Percentiles rank a stretch among this genome's conserved stretches.
Conservation (phyloP, 169 alveolate species). For the Plasmodium gonderi region DNA sequence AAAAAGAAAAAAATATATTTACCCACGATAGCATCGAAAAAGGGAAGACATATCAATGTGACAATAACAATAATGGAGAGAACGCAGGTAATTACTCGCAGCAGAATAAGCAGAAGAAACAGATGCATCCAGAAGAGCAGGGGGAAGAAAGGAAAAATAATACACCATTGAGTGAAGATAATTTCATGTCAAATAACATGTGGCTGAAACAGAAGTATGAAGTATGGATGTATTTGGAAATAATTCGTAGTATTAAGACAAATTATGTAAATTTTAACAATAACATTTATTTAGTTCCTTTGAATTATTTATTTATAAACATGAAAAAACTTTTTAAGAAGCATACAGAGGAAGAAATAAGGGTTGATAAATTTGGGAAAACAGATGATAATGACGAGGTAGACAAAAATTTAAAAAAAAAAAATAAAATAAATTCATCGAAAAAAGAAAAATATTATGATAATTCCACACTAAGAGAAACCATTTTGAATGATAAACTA, state of each 20-base stretch:
- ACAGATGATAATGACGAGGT: neutral
- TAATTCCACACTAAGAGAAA: neutral
- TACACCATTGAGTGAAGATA: neutral
- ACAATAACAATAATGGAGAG: neutral
- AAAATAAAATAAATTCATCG: neutral
- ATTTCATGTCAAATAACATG: neutral
- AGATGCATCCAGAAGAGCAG: neutral
- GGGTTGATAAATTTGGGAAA: neutral
- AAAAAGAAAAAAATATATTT: slow-evolving; percentile 20
- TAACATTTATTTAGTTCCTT: slow-evolving; percentile 68
- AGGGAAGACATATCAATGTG: neutral
- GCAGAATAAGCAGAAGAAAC: neutral
- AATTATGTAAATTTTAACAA: slow-evolving; percentile 51
- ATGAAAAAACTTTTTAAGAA: slow-evolving; percentile 56
- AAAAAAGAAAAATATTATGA: slow-evolving; percentile 34
- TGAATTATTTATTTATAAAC: slow-evolving; percentile 65
- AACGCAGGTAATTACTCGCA: neutral
- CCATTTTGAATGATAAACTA: slow-evolving; percentile 20
- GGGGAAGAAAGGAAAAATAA: slow-evolving; percentile 11
- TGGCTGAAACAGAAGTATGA: slow-evolving; percentile 70
- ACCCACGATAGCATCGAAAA: neutral
- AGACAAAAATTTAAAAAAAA: slow-evolving; percentile 15
- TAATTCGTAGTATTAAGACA: slow-evolving; percentile 57
- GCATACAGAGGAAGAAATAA: slow-evolving; percentile 9
- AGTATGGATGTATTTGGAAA: slow-evolving; percentile 71